Evolutionary conservation across 2,329 filamentous ascomycete species (phyloP).

Genomic region (Trichoderma arundinaceum): DNA sequence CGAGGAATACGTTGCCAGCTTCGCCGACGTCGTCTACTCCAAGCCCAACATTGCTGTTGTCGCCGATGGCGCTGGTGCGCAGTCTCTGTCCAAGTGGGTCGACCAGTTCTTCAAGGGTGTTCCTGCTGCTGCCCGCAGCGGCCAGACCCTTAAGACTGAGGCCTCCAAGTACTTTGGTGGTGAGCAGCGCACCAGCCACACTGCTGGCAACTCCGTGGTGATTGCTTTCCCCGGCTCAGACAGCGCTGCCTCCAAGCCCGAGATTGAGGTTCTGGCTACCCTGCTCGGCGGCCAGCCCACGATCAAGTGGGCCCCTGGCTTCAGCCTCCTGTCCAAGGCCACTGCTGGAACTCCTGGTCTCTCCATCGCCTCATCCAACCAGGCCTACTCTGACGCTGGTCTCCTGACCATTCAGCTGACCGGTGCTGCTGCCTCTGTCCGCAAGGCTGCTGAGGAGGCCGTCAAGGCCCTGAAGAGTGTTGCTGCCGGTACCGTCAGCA

Average conservation of each 20-base stretch:
- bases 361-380: slow-evolving; percentile 74
- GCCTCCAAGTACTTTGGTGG: slow-evolving; percentile 90
- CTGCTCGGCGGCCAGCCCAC: slow-evolving; percentile 87
- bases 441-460: slow-evolving; percentile 74
- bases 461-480: slow-evolving; percentile 84
- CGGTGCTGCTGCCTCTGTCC: slow-evolving; percentile 75
- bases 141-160: slow-evolving; percentile 61
- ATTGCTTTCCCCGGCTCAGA: slow-evolving; percentile 92
- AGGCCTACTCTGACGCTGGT: slow-evolving; percentile 91
- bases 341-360: slow-evolving; percentile 69
- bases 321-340: slow-evolving; percentile 86
- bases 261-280: slow-evolving; percentile 83
- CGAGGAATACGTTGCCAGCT: slow-evolving; percentile 75
- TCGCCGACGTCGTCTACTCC: slow-evolving; percentile 78
- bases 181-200: slow-evolving; percentile 85
- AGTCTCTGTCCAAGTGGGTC: slow-evolving; percentile 85
- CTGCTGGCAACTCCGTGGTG: slow-evolving; percentile 79
- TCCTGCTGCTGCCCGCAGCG: slow-evolving; percentile 58
- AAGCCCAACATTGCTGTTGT: slow-evolving; percentile 92
- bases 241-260: slow-evolving; percentile 82
- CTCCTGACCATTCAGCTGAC: slow-evolving; percentile 83
- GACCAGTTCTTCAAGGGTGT: slow-evolving; percentile 86
- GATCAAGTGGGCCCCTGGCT: slow-evolving; percentile 96
- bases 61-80: slow-evolving; percentile 81
- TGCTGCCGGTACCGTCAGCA: slow-evolving; percentile 73